Evolutionary conservation across 352 stramenopile species (phyloP), one percentile per base, ranked within the genome.

Genomic region (Globisporangium alternatum): DNA sequence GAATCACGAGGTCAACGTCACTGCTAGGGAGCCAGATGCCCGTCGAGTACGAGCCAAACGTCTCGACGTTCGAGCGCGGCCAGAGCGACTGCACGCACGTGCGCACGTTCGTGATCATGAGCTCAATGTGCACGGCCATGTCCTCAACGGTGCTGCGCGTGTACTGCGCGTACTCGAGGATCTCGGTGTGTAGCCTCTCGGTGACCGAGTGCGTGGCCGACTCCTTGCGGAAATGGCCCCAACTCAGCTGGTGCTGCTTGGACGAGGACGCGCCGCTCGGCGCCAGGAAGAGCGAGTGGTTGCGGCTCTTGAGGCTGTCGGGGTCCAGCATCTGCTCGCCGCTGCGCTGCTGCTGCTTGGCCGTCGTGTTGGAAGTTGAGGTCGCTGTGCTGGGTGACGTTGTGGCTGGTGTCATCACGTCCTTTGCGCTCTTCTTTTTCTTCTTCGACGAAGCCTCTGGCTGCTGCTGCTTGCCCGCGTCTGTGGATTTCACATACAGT

Each of bases 11-110:
- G 47, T 96, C 87, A 33, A 96, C 83, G 57, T 96, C 87, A 53
- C 87, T 96, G 57, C 78, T 92, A 19, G 87, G 87, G 13, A 96
- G 73, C 87, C 87, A 96, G 62, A 96, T 91, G 31, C 87, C 87
- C 1, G 87, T 96, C 37, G 87, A 91, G 65, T 94, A 96, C 22
- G 85, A 94, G 2, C 87, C 87, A 57, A 91, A 96, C 0, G 84
- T 88, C 59, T 96, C 87, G 19, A 96, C 83, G 19, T 74, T 80
- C 15, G 87, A 86, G 58, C 86, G 73, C 6, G 83, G 76, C 87
- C 87, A 96, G 12, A 96, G 66, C 47, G 83, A 73, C 55, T 77
- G 64, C 19, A 94, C 87, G 45, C 85, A 88, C 33, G 60, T 55
- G 12, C 80, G 73, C 22, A 96, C 87, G 60, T 93, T 88, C 10